Evolutionary conservation across 768 basidiomycete genomes (phyloP).

Genomic region (Hygrophorus russula): DNA sequence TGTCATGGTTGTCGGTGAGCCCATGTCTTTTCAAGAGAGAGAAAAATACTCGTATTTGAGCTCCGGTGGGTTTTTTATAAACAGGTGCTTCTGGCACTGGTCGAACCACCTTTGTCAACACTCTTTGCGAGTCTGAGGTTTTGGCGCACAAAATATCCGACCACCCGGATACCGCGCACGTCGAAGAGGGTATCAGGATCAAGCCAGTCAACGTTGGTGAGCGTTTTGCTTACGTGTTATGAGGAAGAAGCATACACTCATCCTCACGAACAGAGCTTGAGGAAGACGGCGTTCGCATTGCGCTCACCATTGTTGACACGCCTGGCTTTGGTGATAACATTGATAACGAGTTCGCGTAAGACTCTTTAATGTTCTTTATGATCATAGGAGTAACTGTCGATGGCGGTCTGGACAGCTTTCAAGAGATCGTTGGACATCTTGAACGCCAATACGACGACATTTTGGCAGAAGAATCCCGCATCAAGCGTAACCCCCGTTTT

Average conservation of each 20-base stretch:
- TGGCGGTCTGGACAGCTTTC: constrained; percentile 48
- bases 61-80: constrained; percentile 8
- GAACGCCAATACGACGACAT: constrained; percentile 99
- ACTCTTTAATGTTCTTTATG: constrained; percentile 10
- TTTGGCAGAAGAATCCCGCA: constrained; percentile 94
- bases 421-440: constrained; percentile 92
- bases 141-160: constrained; percentile 80
- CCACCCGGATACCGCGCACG: constrained; percentile 79
- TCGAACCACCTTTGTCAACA: constrained; percentile 98
- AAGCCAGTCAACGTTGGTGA: constrained; percentile 89
- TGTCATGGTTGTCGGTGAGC: constrained; percentile 93
- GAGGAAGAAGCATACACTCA: not conserved
- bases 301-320: constrained; percentile 95
- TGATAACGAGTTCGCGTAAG: constrained; percentile 96
- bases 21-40: constrained; percentile 9
- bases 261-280: constrained; percentile 63
- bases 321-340: constrained; percentile 99
- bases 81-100: constrained; percentile 95
- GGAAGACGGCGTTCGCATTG: constrained; percentile 96
- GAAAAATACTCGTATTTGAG: constrained; percentile 6
- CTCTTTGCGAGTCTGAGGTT: constrained; percentile 93
- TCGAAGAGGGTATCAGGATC: constrained; percentile 90
- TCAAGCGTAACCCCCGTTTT: constrained; percentile 99
- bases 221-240: constrained; percentile 16
- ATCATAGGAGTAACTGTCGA: not conserved